Base-by-base conservation (phyloP, 106 monocot genomes). In the Chionographis japonica region DNA sequence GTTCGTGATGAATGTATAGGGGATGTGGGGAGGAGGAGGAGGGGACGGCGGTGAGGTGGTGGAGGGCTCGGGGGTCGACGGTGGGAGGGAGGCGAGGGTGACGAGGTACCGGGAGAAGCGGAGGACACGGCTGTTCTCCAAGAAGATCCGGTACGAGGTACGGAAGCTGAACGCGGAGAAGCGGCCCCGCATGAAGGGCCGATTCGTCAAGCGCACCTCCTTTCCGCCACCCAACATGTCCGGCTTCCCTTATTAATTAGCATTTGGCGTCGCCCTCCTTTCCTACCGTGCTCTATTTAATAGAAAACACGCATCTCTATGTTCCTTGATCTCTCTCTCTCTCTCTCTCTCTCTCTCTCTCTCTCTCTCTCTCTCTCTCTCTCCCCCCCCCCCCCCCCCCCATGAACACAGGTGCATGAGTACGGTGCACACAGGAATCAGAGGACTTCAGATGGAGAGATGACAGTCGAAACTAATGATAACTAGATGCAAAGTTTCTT, bases 121-220 rank as follows among this genome's bases (percentile, higher is more conserved):
- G 72, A 74, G 95, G 58, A 95, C 88, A 35, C 78, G 95, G 62
- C 75, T 95, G 52, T 95, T 91, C 75, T 88, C 88, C n/a, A 91
- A 91, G 88, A 95, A 95, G 77, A 95, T 95, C 12, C 71, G 91
- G 58, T 95, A 95, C 75, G 88, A 95, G 78, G 88, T 92, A 49
- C 71, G 92, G 62, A 92, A 92, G 70, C 77, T 95, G 68, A 91
- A 95, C 59, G 91, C 95, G 18, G 95, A 95, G 84, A 91, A 91
- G 75, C 71, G 95, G 61, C 88, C 95, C 0, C 63, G 95, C 68
- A 95, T 95, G 91, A 95, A 95, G 68, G 95, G 95, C 4, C 61
- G 95, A 49, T 95, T 95, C 51, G 86, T 91, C 9, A 95, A 95
- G 85, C 75, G 88, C 14, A 12, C 79, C 3, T 52, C 73, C 15